Evolutionary conservation across 1,284 basidiomycete species (phyloP), one percentile per base, ranked within the genome.

Genomic region (Moesziomyces antarcticus): DNA sequence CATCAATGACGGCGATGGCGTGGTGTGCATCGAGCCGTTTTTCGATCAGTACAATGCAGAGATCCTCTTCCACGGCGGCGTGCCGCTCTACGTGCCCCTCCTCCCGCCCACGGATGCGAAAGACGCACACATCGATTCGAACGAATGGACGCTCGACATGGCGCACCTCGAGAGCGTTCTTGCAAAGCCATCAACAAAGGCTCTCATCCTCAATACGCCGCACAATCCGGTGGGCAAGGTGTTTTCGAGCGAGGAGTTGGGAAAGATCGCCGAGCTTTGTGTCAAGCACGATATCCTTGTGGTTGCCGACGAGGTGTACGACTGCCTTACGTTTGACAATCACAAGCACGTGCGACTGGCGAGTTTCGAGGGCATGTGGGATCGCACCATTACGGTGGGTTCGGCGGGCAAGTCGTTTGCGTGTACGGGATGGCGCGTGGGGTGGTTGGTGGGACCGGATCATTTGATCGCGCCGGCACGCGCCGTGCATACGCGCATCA

Each of bases 401-500:
- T 92, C 91, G 10, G 92, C 90, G 13, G 92, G 92, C 73, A 80
- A 85, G 87, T 90, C 93, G n/a, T 99, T 99, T 84, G 93, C 96
- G 18, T 93, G 93, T 9, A 99, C 97, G 1, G 97, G 97, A 24
- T 99, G 96, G 96, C 90, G 97, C 60, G 89, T 99, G 24, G 97
- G 96, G 58, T 99, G 94, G 94, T 88, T 95, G 14, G 91, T 99
- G 71, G 97, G 92, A 7, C 93, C 94, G 5, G 83, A 89, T 22
- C 90, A 89, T 42, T 92, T 99, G 77, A 92, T 97, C 60, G 87
- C 87, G 40, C 93, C 96, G 1, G 91, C 93, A 5, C 88, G 97
- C 21, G 93, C 94, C 4, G 96, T 94, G 0, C 91, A 91, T 53
- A 95, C 94, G 0, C 91, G 96, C 44, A 96, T 99, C 81, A 92